Base-by-base conservation (phyloP, 495 filamentous ascomycete genomes). In the Polyplosphaeria fusca region DNA sequence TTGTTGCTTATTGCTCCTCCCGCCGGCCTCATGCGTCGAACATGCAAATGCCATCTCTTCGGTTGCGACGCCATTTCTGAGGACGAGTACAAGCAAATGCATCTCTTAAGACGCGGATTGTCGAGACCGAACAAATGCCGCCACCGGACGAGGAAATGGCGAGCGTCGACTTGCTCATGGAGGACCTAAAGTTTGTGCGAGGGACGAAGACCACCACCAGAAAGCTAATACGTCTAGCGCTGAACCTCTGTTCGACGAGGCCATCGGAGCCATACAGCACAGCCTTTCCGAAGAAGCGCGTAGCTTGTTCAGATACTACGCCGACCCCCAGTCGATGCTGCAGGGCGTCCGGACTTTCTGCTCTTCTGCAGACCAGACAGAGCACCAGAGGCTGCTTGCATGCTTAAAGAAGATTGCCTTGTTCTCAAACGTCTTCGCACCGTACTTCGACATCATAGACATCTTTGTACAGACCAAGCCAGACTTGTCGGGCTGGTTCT, bases 1-100 rank as follows among this genome's bases (percentile, higher is more conserved):
- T 46, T 46, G 23, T 47, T 60, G 56, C 48, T 53, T 60, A 52
- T 53, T 53, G 48, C 55, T 58, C 47, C 56, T 60, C 40, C 56
- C 41, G 14, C 38, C 47, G 56, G 22, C 13, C 5, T 16, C 56
- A 40, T 47, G 53, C 20, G 9, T 18, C 18, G 9, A 35, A 16
- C 52, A 55, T 55, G 52, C 43, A 20, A 14, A 26, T 27, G 26
- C 16, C 25, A 19, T n/a, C 40, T 38, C 25, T 42, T 28, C 23
- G 2, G 23, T 47, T 47, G 48, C 41, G n/a, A 47, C 16, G 13
- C 26, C 20, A 22, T 3, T 23, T 26, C 47, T 46, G 43, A 38
- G 26, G 43, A 40, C 23, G 47, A n/a, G n/a, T 19, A 46, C 30
- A 26, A 25, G 40, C 47, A 32, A 58, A 60, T 60, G 56, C 43